Evolutionary conservation across 1,139 yeast genomes (phyloP), one percentile per base, ranked within the genome.

Genomic region (Debaryomyces udenii): DNA sequence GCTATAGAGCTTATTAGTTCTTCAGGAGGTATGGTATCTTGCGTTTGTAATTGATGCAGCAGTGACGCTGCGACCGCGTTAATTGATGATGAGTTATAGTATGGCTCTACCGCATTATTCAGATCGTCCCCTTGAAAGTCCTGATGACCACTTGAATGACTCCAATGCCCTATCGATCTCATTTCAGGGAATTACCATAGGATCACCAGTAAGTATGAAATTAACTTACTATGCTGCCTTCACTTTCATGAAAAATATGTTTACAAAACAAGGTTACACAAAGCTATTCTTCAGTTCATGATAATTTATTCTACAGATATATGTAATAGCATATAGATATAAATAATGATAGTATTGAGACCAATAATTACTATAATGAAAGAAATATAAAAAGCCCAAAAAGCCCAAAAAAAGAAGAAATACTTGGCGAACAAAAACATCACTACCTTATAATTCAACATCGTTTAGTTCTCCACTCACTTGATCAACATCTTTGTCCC

Each of bases 1-100:
- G 61, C 57, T 14, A 67, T 55, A 2, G 71, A 62, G 43, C 66
- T 70, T 27, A 67, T 54, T 9, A 68, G 49, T 46, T 68, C 74
- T 23, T 64, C 65, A 26, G 56, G 66, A 1, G 74, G 63, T 23
- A 68, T 64, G 14, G 57, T 55, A 9, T 57, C 62, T 46, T 68
- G 74, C 2, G 62, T 50, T 41, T 62, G 70, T 0, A 68, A 55
- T 44, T 63, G 63, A 46, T 67, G 73, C 24, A 60, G 61, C 27
- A 53, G 42, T 15, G 48, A 31, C 24, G 43, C 27, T 24, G 43
- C 41, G 17, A 39, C 31, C 7, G 43, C 44, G 30, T 37, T 39
- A 13, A 43, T 16, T 9, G 44, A 44, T 17, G 44, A 44, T 17
- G 35, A 32, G 27, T 31, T 37, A 22, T 16, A 37, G 10, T 24